These are phyloP conservation scores for Podospora pseudopauciseta DNA, from an alignment of 495 filamentous ascomycete species.

Conservation along the genomic window DNA sequence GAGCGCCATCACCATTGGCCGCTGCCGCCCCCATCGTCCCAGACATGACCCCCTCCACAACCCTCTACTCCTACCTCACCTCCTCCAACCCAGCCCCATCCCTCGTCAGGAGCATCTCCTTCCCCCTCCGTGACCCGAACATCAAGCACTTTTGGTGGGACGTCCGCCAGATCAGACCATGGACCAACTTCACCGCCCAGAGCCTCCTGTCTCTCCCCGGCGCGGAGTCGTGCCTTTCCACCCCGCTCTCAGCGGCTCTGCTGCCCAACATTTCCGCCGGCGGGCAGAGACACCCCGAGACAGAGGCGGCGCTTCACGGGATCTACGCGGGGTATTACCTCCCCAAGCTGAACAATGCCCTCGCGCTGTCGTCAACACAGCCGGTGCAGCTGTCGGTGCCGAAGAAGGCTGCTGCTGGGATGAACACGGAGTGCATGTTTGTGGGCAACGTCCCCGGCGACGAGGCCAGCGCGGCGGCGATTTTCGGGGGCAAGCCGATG, in stretches of 20 bases:
- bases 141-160: slow-evolving; percentile 94
- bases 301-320: slow-evolving; percentile 63
- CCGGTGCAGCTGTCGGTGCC: slow-evolving; percentile 59
- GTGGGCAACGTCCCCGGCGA: slow-evolving; percentile 59
- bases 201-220: slow-evolving; percentile 71
- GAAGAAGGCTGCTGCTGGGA: slow-evolving; percentile 51
- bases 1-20: slow-evolving; percentile 50
- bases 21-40: slow-evolving; percentile 37
- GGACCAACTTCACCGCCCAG: slow-evolving; percentile 69
- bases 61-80: slow-evolving; percentile 73
- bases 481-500: slow-evolving; percentile 66
- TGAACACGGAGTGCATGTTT: slow-evolving; percentile 66
- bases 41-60: slow-evolving; percentile 56
- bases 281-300: slow-evolving; percentile 63
- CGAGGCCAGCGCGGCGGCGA: slow-evolving; percentile 47
- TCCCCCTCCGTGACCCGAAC: slow-evolving; percentile 62
- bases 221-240: slow-evolving; percentile 68
- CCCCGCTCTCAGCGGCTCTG: slow-evolving; percentile 58
- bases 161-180: slow-evolving; percentile 77
- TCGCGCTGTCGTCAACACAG: slow-evolving; percentile 62
- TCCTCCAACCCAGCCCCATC: slow-evolving; percentile 72
- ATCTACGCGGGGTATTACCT: slow-evolving; percentile 69
- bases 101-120: slow-evolving; percentile 75
- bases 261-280: slow-evolving; percentile 56
- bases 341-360: slow-evolving; percentile 72